phyloP scores from a whole-genome alignment of 176 grass and related monocot species.

The Saccharum spontaneum region DNA sequence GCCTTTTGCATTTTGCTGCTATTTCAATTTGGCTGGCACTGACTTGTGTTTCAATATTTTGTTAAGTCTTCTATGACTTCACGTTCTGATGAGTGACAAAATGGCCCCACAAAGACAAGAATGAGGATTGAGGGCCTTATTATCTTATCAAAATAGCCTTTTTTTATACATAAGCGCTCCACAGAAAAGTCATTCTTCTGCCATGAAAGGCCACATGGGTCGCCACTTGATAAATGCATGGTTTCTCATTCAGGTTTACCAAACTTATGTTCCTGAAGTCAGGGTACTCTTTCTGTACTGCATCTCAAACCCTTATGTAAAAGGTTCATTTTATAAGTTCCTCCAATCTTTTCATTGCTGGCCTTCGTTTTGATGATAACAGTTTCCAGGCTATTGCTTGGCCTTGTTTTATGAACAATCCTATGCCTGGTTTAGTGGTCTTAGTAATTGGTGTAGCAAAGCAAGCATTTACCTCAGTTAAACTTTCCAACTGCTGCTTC shows the following conservation, averaged over 20 bases:
- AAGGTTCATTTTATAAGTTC: background rate
- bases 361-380: slow-evolving; percentile 3
- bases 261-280: slow-evolving; percentile 8
- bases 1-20: background rate
- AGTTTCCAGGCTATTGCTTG: background rate
- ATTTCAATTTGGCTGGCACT: background rate
- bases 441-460: slow-evolving; percentile 12
- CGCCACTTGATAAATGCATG: background rate
- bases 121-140: background rate
- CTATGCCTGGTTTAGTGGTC: background rate
- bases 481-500: background rate
- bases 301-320: background rate
- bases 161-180: background rate
- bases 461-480: background rate
- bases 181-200: background rate
- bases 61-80: background rate
- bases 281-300: background rate
- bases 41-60: slow-evolving; percentile 7
- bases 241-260: slow-evolving; percentile 7
- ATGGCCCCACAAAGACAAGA: too few species aligned
- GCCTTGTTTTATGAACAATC: slow-evolving; percentile 18
- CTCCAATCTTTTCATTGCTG: background rate
- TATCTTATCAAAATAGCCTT: background rate
- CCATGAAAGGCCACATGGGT: background rate
- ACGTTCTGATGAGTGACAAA: background rate